A percentile compares a stretch with the other conserved stretches of the same genome.
Evolutionary conservation across 2,329 filamentous ascomycete genomes (phyloP).

Genomic region (Thermoascus crustaceus): DNA sequence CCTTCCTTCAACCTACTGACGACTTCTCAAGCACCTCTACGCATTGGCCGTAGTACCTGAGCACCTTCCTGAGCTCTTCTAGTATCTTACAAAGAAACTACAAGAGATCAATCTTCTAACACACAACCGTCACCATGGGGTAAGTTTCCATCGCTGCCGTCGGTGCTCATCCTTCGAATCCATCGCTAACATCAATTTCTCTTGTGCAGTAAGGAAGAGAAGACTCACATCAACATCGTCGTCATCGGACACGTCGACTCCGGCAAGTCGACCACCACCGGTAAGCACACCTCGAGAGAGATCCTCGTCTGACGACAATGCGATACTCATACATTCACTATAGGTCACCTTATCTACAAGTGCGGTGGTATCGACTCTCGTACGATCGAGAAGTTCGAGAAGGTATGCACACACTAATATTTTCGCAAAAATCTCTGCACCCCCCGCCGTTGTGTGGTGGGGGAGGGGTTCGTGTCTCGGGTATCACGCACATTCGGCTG

Average conservation of each 20-base stretch:
- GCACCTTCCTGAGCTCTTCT: slow-evolving; percentile 37
- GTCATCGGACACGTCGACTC: slow-evolving; percentile 99
- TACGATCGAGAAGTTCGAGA: slow-evolving; percentile 99
- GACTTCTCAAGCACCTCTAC: slow-evolving; percentile 40
- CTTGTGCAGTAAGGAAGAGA: slow-evolving; percentile 80
- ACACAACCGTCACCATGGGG: slow-evolving; percentile 52
- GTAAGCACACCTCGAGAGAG: slow-evolving; percentile 48
- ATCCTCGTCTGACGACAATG: slow-evolving; percentile 21
- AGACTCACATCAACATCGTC: slow-evolving; percentile 95
- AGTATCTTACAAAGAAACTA: slow-evolving; percentile 42
- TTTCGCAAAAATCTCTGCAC: slow-evolving; percentile 19
- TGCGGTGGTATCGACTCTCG: slow-evolving; percentile 99
- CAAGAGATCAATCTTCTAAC: slow-evolving; percentile 30
- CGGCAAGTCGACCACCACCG: slow-evolving; percentile 95
- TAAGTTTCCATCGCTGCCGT: slow-evolving; percentile 30
- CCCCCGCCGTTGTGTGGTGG: slow-evolving; percentile 15
- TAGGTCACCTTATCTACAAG: slow-evolving; percentile 99
- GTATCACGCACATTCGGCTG: background rate
- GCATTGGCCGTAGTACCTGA: slow-evolving; percentile 45
- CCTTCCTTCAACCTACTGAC: slow-evolving; percentile 18
- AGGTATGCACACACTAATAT: slow-evolving; percentile 53
- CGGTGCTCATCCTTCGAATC: slow-evolving; percentile 2
- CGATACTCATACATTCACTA: slow-evolving; percentile 24
- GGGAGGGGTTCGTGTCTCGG: slow-evolving; percentile 14
- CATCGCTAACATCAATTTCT: slow-evolving; percentile 11